These are phyloP conservation scores for Rubia tinctorum DNA, from an alignment of 305 asterid genomes.

Conservation along the genomic window DNA sequence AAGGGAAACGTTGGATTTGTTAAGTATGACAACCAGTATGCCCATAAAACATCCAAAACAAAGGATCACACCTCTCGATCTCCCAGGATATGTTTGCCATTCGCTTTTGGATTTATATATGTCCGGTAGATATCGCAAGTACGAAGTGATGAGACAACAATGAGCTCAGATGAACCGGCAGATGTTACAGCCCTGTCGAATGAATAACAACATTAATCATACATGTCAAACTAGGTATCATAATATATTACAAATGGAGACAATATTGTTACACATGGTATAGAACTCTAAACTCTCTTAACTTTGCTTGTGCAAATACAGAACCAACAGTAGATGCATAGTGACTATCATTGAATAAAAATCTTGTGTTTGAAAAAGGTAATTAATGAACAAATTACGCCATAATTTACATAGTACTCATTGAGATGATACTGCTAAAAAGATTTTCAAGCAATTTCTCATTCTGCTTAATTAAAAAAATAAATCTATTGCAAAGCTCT, in stretches of 20 bases:
- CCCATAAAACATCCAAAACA: constrained; percentile 86
- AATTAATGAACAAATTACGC: no score
- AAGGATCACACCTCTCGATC: constrained; percentile 57
- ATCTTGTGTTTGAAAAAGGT: no score
- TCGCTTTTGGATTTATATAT: constrained; percentile 77
- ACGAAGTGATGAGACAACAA: constrained; percentile 85
- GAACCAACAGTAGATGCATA: no score
- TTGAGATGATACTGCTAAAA: no score
- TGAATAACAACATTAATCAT: not conserved
- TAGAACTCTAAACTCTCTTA: no score
- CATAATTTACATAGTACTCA: no score
- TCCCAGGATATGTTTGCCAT: constrained; percentile 59
- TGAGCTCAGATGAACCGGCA: constrained; percentile 90
- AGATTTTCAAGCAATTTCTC: no score
- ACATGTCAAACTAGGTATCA: not conserved
- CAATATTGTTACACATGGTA: no score
- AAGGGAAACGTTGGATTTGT: constrained; percentile 80
- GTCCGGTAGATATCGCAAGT: constrained; percentile 87
- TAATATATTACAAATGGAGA: not conserved
- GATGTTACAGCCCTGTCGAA: constrained; percentile 87
- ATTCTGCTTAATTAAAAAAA: no score
- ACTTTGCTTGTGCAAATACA: no score
- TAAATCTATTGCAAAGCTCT: no score
- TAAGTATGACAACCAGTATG: constrained; percentile 70
- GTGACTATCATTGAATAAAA: no score